Base-by-base conservation (phyloP, 2,329 filamentous ascomycete species). In the Harringtonia lauricola region DNA sequence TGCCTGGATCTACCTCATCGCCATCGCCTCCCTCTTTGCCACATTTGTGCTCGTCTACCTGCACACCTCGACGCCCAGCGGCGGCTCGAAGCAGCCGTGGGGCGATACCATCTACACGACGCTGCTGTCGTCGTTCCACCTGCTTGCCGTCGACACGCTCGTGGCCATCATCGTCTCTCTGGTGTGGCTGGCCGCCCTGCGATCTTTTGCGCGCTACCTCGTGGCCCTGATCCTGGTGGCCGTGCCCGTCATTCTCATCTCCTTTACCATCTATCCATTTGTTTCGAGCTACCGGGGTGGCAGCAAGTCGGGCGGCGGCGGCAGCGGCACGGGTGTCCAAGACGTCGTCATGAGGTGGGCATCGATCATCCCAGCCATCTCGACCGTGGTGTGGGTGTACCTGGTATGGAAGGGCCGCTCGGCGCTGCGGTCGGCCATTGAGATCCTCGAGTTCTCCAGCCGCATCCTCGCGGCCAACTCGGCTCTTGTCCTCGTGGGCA, bases 61-160 rank as follows among this genome's bases (percentile, higher is more conserved):
- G 34, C 87, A 96, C 58, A 96, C 90, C 2, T 79, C 84, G 17
- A 68, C 81, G 1, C 82, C 84, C 15, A 19, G 28, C 28, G 43
- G 39, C 21, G 44, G 46, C 42, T 71, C 71, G 43, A 84, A 84
- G 57, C 74, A 74, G 47, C 82, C 83, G 1, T 75, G 94, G 45
- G 90, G 89, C 14, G 92, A 98, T 61, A 95, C 90, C 1, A 87
- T 98, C 46, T 98, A 98, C 62, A 87, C 84, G 14, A 88, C 86
- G 5, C 66, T 98, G 30, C 82, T 85, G 53, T 79, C 81, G 41
- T 95, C 89, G 1, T 92, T 94, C 56, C 82, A 92, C 57, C 81
- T 96, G 51, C 78, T 98, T 35, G 85, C 86, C 2, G 79, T 92
- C 42, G 94, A 96, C 63, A 96, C 92, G 1, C 61, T 96, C 17